Evolutionary conservation across 495 filamentous ascomycete species (phyloP).

Genomic region (Hyaloscypha variabilis): DNA sequence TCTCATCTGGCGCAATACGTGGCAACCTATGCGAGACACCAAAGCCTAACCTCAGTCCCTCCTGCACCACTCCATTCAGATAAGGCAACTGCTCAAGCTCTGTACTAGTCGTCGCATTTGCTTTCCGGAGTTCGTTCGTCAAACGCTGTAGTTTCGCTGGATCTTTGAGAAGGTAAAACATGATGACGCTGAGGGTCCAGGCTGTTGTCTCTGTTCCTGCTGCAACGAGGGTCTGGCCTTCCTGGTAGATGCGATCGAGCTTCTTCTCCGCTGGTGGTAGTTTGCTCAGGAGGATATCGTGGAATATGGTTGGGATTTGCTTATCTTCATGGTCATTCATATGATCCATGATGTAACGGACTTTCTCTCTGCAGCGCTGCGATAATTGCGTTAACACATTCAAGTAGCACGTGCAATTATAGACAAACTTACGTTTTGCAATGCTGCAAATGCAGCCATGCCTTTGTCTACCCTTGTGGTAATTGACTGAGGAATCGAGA

Average conservation of each 20-base stretch:
- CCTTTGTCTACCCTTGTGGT: slow-evolving; percentile 15
- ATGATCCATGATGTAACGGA: slow-evolving; percentile 9
- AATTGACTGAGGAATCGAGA: slow-evolving; percentile 15
- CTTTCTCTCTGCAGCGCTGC: background rate
- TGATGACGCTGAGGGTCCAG: slow-evolving; percentile 33
- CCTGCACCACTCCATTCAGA: slow-evolving; percentile 12
- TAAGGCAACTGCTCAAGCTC: slow-evolving; percentile 37
- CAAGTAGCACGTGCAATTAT: background rate
- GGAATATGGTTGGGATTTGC: slow-evolving; percentile 17
- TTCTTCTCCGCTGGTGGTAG: slow-evolving; percentile 28
- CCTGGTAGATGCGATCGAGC: slow-evolving; percentile 32
- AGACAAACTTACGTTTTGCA: slow-evolving; percentile 18
- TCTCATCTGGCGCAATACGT: slow-evolving; percentile 38
- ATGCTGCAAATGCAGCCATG: slow-evolving; percentile 16
- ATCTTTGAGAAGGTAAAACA: slow-evolving; percentile 37
- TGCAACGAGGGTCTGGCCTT: slow-evolving; percentile 34
- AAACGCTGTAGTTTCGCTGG: slow-evolving; percentile 31
- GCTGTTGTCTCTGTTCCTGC: slow-evolving; percentile 34
- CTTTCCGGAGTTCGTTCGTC: slow-evolving; percentile 31
- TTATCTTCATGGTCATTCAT: slow-evolving; percentile 3
- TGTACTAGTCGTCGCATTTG: slow-evolving; percentile 24
- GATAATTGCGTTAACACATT: background rate
- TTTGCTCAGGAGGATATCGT: slow-evolving; percentile 12
- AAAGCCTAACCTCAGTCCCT: slow-evolving; percentile 41
- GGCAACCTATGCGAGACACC: slow-evolving; percentile 36